Evolutionary conservation across 148 eudicot species (phyloP), one percentile per base, ranked within the genome.

Genomic region (Rhododendron kiyosumense): DNA sequence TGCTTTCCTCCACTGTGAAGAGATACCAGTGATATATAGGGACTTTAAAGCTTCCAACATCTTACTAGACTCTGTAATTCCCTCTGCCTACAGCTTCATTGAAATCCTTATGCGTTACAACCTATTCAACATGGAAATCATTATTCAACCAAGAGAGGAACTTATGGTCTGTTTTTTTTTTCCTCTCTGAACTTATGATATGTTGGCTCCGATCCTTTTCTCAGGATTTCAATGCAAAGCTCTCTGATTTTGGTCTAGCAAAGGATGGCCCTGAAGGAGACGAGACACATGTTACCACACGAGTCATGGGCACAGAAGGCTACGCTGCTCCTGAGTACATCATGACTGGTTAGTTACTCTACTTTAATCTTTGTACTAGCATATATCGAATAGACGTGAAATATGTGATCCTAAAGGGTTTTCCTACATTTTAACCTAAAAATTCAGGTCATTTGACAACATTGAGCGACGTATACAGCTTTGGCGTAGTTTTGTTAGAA

Each of bases 1-100:
- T 78, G 92, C 93, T 83, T 95, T 89, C 84, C 98, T 95, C 78
- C 98, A 95, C 86, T 94, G 92, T 54, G 91, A 92, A 61, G 91
- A 90, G 79, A 92, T 91, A 81, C 94, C 98, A 0, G 94, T 95
- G 36, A 95, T 95, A 15, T 93, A 89, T 59, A 75, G 98, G 22
- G 98, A 95, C 88, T 93, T 95, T 78, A 95, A 96, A 89, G 90
- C 95, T 67, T 96, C 98, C 0, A 96, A 96, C 85, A 90, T 96
- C 79, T 86, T 96, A 18, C 83, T 96, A 79, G 94, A 88, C 83
- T 78, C 96, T 36, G 98, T 95, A 95, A 95, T 51, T 48, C 87
- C 80, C 46, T 61, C 65, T 71, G 67, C n/a, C 57, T 52, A 20
- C 0, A 32, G 15, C 34, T 28, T 52, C 34, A 81, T 17, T 48